Percentiles rank a stretch among this genome's conserved stretches.
phyloP scores from a whole-genome alignment of 106 monocot species.

The Posidonia australis region DNA sequence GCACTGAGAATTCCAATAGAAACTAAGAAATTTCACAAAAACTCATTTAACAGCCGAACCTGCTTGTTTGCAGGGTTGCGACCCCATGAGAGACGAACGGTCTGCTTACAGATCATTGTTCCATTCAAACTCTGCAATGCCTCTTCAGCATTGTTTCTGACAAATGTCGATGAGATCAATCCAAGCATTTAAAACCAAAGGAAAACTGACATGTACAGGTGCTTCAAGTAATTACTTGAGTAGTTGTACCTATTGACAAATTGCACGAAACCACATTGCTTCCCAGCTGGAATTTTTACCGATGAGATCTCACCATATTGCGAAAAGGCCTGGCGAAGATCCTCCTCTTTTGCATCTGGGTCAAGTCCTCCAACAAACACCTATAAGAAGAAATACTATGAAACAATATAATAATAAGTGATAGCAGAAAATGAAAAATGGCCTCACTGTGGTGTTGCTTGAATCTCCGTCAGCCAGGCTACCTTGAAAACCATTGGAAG shows the following conservation, averaged over 20 bases:
- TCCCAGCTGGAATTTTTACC: constrained; percentile 21
- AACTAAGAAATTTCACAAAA: not conserved
- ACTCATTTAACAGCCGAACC: constrained; percentile 1
- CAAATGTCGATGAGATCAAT: not conserved
- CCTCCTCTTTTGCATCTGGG: constrained; percentile 9
- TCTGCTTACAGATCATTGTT: constrained; percentile 22
- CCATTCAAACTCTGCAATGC: constrained; percentile 22
- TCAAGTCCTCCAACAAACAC: constrained; percentile 18
- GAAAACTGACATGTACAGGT: too few species aligned
- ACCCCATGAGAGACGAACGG: constrained; percentile 27
- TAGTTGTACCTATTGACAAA: constrained; percentile 6
- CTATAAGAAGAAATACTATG: not conserved
- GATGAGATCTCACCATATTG: constrained; percentile 19
- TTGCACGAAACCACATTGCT: constrained; percentile 17
- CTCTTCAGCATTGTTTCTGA: constrained; percentile 22
- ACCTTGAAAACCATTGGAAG: constrained; percentile 8
- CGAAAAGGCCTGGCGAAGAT: constrained; percentile 12
- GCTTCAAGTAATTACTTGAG: not conserved
- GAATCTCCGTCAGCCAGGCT: constrained; percentile 11
- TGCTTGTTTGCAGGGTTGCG: constrained; percentile 26
- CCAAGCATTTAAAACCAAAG: too few species aligned
- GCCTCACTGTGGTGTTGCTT: constrained; percentile 20
- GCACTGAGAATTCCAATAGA: too few species aligned
- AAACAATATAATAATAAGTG: too few species aligned
- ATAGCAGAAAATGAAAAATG: not conserved